Base-by-base conservation (phyloP, 768 basidiomycete species). In the Boletus reticulatus region DNA sequence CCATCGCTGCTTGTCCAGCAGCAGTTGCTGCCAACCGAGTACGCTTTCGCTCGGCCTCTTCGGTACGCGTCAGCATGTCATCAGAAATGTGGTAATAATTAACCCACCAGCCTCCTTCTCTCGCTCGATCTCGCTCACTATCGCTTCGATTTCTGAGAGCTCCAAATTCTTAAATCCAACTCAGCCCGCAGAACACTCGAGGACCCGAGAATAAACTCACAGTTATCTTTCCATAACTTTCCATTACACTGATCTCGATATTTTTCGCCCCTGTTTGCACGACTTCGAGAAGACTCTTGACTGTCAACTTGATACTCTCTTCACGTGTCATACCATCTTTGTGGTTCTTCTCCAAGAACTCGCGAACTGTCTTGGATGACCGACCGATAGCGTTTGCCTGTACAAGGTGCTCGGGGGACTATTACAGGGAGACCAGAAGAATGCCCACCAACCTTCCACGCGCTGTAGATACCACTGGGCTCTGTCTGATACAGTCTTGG, bases 231-330 rank as follows among this genome's bases (percentile, higher is more conserved):
- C 92, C 92, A 70, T 93, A 98, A 57, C 87, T 83, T 68, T 97
- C 94, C 92, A 98, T 95, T 43, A 98, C 92, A 58, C 90, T 94
- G 64, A 99, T 93, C 72, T 99, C 97, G 59, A 99, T 98, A 73
- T 99, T 99, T 79, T 98, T 98, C 6, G 97, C 97, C n/a, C 97
- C 97, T 2, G 97, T 98, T 75, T 98, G 97, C 9, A 99, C 97
- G 37, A 99, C 95, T 72, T 99, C 97, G 22, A 99, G 78, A 64
- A 99, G 77, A 69, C 89, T 90, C 78, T 98, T 98, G 59, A 99
- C 84, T 0, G 97, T 94, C 46, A 99, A 76, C 72, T 97, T 97
- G 72, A 99, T 90, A 49, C 89, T 87, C 57, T 97, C 94, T 48
- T 94, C 94, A 56, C 92, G 80, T 8, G 83, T 78, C 77, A 97